Percentiles rank a stretch among this genome's conserved stretches.
Evolutionary conservation across 2,329 filamentous ascomycete genomes (phyloP).

Genomic region (Helotiales sp.): DNA sequence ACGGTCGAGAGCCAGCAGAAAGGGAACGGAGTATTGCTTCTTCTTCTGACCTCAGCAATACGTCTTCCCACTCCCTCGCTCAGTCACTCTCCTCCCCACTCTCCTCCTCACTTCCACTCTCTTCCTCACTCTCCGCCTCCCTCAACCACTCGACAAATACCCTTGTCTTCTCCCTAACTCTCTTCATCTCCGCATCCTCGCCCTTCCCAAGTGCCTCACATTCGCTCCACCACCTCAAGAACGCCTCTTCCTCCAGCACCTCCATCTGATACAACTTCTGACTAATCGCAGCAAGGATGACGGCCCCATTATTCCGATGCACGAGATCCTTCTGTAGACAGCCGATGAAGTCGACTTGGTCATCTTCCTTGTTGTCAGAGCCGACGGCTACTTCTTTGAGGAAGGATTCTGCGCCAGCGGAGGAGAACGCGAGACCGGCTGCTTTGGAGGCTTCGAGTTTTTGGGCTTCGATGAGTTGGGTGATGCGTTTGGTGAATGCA

Average conservation of each 20-base stretch:
- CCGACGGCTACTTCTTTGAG: conserved; percentile 64
- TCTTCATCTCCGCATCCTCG: conserved; percentile 70
- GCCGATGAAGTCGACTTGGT: conserved; percentile 85
- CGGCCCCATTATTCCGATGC: conserved; percentile 65
- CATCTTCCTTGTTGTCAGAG: conserved; percentile 66
- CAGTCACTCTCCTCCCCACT: no score
- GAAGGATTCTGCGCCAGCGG: conserved; percentile 60
- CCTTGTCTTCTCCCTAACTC: conserved; percentile 74
- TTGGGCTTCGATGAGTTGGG: conserved; percentile 67
- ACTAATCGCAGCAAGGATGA: conserved; percentile 75
- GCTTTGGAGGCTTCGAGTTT: conserved; percentile 66
- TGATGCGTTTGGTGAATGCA: conserved; percentile 82
- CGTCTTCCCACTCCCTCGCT: no score
- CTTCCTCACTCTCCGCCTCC: conserved; percentile 60
- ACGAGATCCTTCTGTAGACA: conserved; percentile 81
- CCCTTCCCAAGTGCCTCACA: conserved; percentile 57
- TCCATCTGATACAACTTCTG: conserved; percentile 88
- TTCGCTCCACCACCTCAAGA: conserved; percentile 88
- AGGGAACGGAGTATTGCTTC: no score
- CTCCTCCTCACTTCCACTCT: conserved; percentile 68
- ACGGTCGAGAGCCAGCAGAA: no score
- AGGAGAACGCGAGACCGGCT: conserved; percentile 63
- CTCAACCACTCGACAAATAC: conserved; percentile 85
- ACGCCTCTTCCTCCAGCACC: conserved; percentile 85
- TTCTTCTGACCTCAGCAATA: no score